Conservation (phyloP, 805 yeast genomes). For the Wickerhamiella domercqiae region DNA sequence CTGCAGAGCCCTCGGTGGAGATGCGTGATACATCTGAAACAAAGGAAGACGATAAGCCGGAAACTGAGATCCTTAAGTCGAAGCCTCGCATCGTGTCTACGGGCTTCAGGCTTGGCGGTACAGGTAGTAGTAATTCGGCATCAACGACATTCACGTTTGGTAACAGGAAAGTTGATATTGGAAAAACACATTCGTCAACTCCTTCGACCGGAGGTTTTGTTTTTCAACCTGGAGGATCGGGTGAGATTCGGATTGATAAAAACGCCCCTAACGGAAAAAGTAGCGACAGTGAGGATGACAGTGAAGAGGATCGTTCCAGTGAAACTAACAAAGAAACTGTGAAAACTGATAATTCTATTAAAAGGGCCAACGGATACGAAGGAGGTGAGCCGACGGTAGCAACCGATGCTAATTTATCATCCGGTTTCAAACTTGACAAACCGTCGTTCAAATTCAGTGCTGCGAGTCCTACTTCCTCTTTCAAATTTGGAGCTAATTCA, state of each 20-base stretch:
- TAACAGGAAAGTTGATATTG: constrained; percentile 11
- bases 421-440: constrained; percentile 8
- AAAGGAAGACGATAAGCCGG: not conserved
- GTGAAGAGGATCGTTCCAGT: no score
- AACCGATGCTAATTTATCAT: no score
- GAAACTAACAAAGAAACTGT: no score
- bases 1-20: not conserved
- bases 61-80: not conserved
- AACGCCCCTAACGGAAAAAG: no score
- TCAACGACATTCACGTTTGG: constrained; percentile 14
- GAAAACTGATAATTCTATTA: no score
- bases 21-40: not conserved
- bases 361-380: no score
- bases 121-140: not conserved
- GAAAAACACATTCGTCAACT: constrained; percentile 1
- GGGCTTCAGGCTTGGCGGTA: constrained; percentile 14
- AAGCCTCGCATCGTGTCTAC: constrained; percentile 9
- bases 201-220: constrained; percentile 11
- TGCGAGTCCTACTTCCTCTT: constrained; percentile 16
- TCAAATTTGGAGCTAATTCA: constrained; percentile 18
- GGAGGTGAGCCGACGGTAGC: no score
- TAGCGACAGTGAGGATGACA: no score
- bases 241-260: constrained; percentile 5
- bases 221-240: constrained; percentile 11
- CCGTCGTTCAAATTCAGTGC: constrained; percentile 14